Base-by-base conservation (phyloP, 169 alveolate species). In the Plasmodium cynomolgi region DNA sequence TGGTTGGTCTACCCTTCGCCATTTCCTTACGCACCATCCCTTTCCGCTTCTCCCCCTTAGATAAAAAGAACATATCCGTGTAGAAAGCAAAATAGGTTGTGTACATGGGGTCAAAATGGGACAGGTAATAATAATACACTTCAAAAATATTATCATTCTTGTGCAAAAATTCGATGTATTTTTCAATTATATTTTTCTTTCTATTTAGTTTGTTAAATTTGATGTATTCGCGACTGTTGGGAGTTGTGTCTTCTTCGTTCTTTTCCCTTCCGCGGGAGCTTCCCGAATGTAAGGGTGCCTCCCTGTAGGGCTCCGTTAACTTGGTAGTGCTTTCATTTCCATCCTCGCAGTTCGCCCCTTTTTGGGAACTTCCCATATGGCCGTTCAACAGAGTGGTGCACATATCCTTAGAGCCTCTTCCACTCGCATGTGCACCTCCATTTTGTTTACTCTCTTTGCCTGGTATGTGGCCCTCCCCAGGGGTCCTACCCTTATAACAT, bases 51-150 rank as follows among this genome's bases (percentile, higher is more conserved):
- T 4, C 68, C 31, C 80, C 79, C 50, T 41, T 80, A 2, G 82
- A 20, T 80, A 44, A 20, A 90, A 90, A 90, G 83, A 37, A 90
- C 17, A 39, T 29, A 58, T 90, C 81, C 54, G 84, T 47, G 74
- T 90, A 90, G 74, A 58, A 90, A 17, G 29, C 1, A 56, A 90
- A 90, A 39, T 90, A 90, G 1, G 94, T 58, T 26, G 39, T 33
- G 44, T 90, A 90, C 50, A 79, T 39, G 11, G 94, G 90, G 20
- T 90, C 94, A 90, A 90, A 90, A 62, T 90, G 90, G 26, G 94
- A 79, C 41, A 90, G 41, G 20, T 90, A 90, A 80, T 58, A 90
- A 79, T 80, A 90, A 90, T 80, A 90, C n/a, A 90, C 82, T 29
- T 80, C 91, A 90, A 80, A 90, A 8, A 90, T 90, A 68, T 79